A percentile compares a stretch with the other conserved stretches of the same genome.
These are phyloP conservation scores for Apophysomyces trapeziformis DNA, from an alignment of 371 early-diverging fungal genomes.

Conservation along the genomic window DNA sequence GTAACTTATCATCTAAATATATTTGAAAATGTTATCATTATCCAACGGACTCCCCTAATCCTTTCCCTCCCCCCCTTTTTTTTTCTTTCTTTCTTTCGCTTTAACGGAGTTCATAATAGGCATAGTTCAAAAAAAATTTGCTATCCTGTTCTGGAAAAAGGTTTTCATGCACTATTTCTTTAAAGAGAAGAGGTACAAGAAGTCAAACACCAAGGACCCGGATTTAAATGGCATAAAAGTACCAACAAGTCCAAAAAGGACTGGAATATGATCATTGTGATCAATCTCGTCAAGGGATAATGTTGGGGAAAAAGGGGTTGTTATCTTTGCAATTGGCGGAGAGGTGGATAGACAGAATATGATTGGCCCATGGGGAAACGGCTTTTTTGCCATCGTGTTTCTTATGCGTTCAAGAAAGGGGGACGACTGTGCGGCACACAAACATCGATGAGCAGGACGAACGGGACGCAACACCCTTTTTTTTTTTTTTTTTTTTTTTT, in stretches of 20 bases:
- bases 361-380: neutral
- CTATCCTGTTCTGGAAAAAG: neutral
- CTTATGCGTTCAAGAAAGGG: neutral
- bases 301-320: neutral
- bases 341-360: neutral
- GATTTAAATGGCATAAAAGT: neutral
- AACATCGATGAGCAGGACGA: no score
- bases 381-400: neutral
- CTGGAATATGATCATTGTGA: no score
- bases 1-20: conserved; percentile 2
- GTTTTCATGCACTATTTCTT: neutral
- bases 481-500: neutral
- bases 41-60: neutral
- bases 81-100: neutral
- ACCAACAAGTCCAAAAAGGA: neutral
- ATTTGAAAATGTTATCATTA: neutral
- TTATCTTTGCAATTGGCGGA: neutral
- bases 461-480: no score
- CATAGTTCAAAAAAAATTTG: neutral
- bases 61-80: neutral
- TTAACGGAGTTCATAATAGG: neutral
- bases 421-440: neutral
- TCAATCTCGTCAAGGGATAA: neutral
- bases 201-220: neutral
- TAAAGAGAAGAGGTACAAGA: neutral